Evolutionary conservation across 2,329 filamentous ascomycete genomes (phyloP), one percentile per base, ranked within the genome.

Genomic region (Thielaviopsis punctulata): DNA sequence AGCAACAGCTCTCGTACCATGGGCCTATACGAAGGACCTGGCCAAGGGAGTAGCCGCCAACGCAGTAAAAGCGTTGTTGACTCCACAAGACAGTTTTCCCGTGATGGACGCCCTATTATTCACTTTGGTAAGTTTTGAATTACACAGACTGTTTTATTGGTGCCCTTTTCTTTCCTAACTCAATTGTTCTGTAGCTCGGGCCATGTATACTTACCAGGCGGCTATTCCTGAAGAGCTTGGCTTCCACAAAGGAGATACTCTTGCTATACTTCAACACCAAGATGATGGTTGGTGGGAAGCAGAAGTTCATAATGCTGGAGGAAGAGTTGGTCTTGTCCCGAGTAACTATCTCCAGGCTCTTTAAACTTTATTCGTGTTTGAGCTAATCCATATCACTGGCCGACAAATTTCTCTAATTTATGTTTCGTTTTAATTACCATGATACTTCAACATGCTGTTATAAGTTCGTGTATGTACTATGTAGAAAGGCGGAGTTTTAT

Each of bases 261-360:
- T 98, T 13, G 87, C 90, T 2, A 81, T 98, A 13, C 71, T 95
- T 46, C 77, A 89, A 55, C 79, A 94, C 61, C 92, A 98, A 67
- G 92, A 98, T 64, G 92, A 98, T 63, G 92, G 92, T 19, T 98
- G 92, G 92, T 98, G 93, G 92, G 92, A 98, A 69, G 93, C 93
- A 12, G 90, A 95, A 65, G 79, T 95, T 41, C 85, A 89, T 45
- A 81, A 82, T 22, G 73, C 75, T 57, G 76, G 73, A 57, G 78
- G 74, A 48, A 72, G 67, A 48, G 63, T 73, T 54, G 79, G 79
- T 56, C 69, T 83, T 61, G 79, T 83, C 58, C 79, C 79, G 57
- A 82, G 79, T 65, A 83, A 83, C 62, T 83, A 83, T 60, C 69
- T 83, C 55, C 74, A 79, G 64, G 67, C 72, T 45, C 49, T 55